These are phyloP conservation scores for Raffaelea deltoideospora DNA, from an alignment of 2,329 filamentous ascomycete genomes.

Conservation along the genomic window DNA sequence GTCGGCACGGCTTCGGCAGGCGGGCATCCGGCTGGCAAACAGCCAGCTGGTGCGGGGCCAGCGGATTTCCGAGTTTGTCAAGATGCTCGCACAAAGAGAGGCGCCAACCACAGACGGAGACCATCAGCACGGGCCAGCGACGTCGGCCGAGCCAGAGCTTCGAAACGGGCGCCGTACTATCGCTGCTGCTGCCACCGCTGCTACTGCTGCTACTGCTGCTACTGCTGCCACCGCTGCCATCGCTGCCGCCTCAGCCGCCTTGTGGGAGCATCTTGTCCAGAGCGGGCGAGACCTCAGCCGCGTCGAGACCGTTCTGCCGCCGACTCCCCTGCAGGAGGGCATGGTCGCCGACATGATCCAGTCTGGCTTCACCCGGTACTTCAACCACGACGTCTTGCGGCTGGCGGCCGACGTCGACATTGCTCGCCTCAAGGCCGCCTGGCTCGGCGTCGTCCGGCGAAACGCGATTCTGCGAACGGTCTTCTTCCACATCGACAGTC, in stretches of 20 bases:
- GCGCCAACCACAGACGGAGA: too few species aligned
- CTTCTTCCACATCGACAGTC: constrained; percentile 52
- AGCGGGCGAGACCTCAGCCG: constrained; percentile 20
- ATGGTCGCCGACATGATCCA: constrained; percentile 72
- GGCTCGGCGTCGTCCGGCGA: constrained; percentile 38
- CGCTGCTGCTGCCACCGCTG: too few species aligned
- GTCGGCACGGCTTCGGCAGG: constrained; percentile 51
- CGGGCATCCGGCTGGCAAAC: constrained; percentile 47
- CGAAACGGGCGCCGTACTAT: too few species aligned
- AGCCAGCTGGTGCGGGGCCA: constrained; percentile 62
- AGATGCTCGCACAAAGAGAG: constrained; percentile 8
- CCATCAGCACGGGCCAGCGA: too few species aligned
- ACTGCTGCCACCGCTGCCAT: too few species aligned
- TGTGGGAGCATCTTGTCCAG: constrained; percentile 22
- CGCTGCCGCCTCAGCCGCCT: constrained; percentile 8
- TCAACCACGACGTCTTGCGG: constrained; percentile 67
- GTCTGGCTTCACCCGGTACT: constrained; percentile 63
- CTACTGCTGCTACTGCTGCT: too few species aligned
- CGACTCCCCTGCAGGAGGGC: constrained; percentile 73
- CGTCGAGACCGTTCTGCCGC: constrained; percentile 50
- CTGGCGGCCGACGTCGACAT: constrained; percentile 40
- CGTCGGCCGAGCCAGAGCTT: too few species aligned
- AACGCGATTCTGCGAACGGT: constrained; percentile 63
- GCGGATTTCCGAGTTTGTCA: constrained; percentile 47
- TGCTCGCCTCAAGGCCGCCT: constrained; percentile 41